Percentiles rank a stretch among this genome's conserved stretches.
These are phyloP conservation scores for Paramarasmius palmivorus DNA, from an alignment of 1,284 basidiomycete species.

Conservation along the genomic window DNA sequence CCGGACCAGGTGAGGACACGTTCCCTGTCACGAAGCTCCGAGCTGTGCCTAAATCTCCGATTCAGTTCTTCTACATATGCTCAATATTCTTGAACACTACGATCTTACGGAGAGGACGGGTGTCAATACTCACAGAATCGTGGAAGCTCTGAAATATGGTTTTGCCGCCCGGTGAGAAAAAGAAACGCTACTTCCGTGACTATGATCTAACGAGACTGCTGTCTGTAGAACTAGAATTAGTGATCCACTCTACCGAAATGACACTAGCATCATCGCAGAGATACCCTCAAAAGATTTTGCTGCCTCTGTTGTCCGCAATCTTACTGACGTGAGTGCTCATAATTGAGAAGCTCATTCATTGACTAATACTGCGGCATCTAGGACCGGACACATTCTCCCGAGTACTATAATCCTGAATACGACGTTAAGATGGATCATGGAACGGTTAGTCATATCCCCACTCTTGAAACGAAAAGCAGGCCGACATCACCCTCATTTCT, in stretches of 20 bases:
- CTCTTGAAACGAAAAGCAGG: neutral
- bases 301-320: slow-evolving; percentile 56
- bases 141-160: slow-evolving; percentile 82
- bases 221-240: slow-evolving; percentile 65
- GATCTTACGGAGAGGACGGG: slow-evolving; percentile 51
- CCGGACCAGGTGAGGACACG: slow-evolving; percentile 61
- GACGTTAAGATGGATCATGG: slow-evolving; percentile 83
- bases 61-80: slow-evolving; percentile 70
- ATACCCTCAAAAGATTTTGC: slow-evolving; percentile 78
- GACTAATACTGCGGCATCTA: slow-evolving; percentile 27
- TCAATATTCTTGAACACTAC: slow-evolving; percentile 77
- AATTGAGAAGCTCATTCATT: neutral
- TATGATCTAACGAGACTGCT: slow-evolving; percentile 6
- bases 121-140: slow-evolving; percentile 67
- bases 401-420: slow-evolving; percentile 84
- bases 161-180: slow-evolving; percentile 67
- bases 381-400: slow-evolving; percentile 77
- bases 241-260: slow-evolving; percentile 69
- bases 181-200: neutral
- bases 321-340: slow-evolving; percentile 71
- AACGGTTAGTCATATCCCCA: slow-evolving; percentile 59
- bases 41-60: neutral
- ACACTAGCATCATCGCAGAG: slow-evolving; percentile 56
- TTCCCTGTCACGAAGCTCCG: neutral
- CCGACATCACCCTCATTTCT: slow-evolving; percentile 7